A percentile compares a stretch with the other conserved stretches of the same genome.
Conservation (phyloP, 805 yeast species). For the Saccharomycopsis capsularis region DNA sequence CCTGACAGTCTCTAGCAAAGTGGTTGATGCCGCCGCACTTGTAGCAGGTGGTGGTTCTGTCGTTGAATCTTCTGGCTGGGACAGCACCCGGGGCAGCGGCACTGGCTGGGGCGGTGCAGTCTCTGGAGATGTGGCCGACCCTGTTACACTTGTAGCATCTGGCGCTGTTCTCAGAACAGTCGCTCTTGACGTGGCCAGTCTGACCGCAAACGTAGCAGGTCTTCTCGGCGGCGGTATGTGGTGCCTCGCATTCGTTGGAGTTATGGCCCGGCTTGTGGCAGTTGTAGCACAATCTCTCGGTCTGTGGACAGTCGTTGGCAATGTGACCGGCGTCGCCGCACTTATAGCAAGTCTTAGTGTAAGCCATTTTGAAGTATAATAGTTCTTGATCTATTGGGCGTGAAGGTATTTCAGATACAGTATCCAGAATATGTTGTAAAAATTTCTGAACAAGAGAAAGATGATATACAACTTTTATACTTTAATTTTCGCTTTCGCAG, state of each 20-base stretch:
- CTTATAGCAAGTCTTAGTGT: conserved; percentile 70
- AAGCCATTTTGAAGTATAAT: too few relatives aligned
- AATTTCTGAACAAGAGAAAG: too few relatives aligned
- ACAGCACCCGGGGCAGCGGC: too few relatives aligned
- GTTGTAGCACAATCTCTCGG: conserved; percentile 86
- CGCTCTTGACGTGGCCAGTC: conserved; percentile 81
- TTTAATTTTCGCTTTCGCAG: too few relatives aligned
- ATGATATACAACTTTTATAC: too few relatives aligned
- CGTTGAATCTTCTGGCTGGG: conserved; percentile 30
- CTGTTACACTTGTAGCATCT: conserved; percentile 77
- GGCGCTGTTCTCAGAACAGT: conserved; percentile 59
- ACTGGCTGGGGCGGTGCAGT: conserved; percentile 46
- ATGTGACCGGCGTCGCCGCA: conserved; percentile 90
- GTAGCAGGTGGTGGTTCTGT: conserved; percentile 36
- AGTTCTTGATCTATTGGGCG: too few relatives aligned
- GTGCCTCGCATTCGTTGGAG: conserved; percentile 81
- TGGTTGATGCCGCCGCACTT: conserved; percentile 61
- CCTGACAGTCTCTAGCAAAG: conserved; percentile 85
- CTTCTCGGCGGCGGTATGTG: conserved; percentile 76
- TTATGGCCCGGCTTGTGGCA: conserved; percentile 88
- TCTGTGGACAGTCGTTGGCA: conserved; percentile 80
- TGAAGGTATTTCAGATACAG: too few relatives aligned
- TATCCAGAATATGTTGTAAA: too few relatives aligned
- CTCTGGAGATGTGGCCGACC: conserved; percentile 77
- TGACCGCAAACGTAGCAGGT: conserved; percentile 93